Base-by-base conservation (phyloP, 371 early-diverging fungal species). In the Dichotomocladium elegans region DNA sequence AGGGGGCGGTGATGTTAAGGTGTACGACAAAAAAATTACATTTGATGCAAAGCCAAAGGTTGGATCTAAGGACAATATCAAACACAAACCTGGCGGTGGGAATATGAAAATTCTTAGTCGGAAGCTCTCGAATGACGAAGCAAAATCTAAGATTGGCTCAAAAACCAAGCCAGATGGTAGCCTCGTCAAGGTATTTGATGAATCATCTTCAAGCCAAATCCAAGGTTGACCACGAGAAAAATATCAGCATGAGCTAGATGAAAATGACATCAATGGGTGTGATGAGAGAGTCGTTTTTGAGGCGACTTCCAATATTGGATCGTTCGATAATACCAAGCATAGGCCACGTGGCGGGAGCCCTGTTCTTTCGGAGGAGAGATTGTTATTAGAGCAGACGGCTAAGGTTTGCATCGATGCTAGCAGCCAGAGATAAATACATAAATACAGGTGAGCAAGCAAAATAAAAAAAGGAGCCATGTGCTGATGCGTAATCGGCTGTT, bases 21-120 rank as follows among this genome's bases (percentile, higher is more conserved):
- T 60, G 15, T 60, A 42, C n/a, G 33, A 60, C 21, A 40, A 55
- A 31, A n/a, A 22, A 1, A 7, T 14, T 21, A 17, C 34, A 2
- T 25, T 41, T 14, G 44, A 35, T 34, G 60, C 55, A 12, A 42
- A 60, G 35, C 29, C 51, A 21, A 53, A 54, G 21, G 60, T 60
- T 10, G 60, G 60, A n/a, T 42, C 43, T 30, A 15, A 41, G 19
- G 60, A 60, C 24, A 54, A 60, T 33, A 48, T 57, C 28, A 51
- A 52, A 12, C 63, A 63, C 37, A 58, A 63, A 40, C 54, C 58
- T 9, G 47, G 44, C 12, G 58, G 63, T 19, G 47, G 54, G 14
- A 27, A 48, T 40, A 27, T 47, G 4, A 45, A 61, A 30, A 51
- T 61, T 3, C 46, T 37, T 34, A 26, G 56, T 29, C 40, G 56